Base-by-base conservation (phyloP, 768 basidiomycete genomes). In the Rhodotorula paludigena region DNA sequence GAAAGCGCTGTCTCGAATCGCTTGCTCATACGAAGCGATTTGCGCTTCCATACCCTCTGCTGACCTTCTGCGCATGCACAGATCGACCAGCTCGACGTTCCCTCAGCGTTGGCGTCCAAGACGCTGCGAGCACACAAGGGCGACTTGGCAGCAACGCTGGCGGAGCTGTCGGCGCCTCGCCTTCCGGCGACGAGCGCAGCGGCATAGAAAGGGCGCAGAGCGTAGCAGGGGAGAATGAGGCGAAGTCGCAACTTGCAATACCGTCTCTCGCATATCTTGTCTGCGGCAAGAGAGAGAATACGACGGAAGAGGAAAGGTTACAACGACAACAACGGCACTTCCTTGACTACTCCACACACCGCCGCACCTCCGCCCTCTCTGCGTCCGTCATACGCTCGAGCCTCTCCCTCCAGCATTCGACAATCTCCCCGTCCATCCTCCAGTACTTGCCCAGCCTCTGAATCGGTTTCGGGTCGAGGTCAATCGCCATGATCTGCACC, bases 401-500 rank as follows among this genome's bases (percentile, higher is more conserved):
- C 52, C 35, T 23, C 52, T 12, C 36, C 44, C 11, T n/a, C 42
- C 60, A 68, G 10, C 39, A 18, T 30, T 48, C 51, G 0, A 84
- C 84, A 67, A 98, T 89, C 69, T 83, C 81, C 60, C 78, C 76
- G 78, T 98, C 93, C 69, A 92, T 78, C 63, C 83, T 80, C 68
- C 83, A 83, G 91, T 92, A 98, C 71, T 83, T 83, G 45, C 74
- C 77, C 60, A 97, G 76, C 73, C 86, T 84, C 35, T 79, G 76
- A 73, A 88, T 78, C 56, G 83, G 82, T 79, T 98, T 97, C 62
- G 85, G 81, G 78, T 93, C 94, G 55, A 96, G 79, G 77, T 98
- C 94, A 73, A 97, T 90, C 42, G 92, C 80, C 38, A 84, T 86
- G 35, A 89, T 82, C 25, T 79, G 78, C 32, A 21, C 5, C 5